Conservation (phyloP, 305 asterid species). For the Stenogyne calaminthoides region DNA sequence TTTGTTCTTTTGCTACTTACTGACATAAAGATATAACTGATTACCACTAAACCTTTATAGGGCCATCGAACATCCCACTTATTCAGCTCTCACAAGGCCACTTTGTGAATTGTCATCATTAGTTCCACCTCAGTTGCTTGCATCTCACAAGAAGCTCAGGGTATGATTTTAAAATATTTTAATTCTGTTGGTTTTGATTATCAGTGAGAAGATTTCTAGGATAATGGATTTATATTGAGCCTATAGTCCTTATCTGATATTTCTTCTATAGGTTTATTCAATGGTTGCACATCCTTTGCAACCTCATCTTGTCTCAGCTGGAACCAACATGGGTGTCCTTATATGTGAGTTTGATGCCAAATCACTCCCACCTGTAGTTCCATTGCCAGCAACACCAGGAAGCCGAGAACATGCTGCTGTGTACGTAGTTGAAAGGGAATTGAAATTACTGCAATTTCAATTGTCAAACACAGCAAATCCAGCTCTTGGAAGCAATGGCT, state of each 20-base stretch:
- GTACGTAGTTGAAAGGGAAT: conserved; percentile 86
- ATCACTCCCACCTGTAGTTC: conserved; percentile 93
- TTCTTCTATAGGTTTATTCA: conserved; percentile 70
- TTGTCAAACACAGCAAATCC: conserved; percentile 82
- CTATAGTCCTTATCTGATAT: too few species aligned
- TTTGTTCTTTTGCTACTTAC: conserved; percentile 5
- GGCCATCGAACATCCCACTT: conserved; percentile 99
- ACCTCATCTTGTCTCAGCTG: conserved; percentile 97
- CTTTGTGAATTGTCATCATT: conserved; percentile 94
- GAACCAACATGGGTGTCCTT: conserved; percentile 95
- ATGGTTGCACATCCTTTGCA: conserved; percentile 98
- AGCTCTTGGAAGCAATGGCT: conserved; percentile 85
- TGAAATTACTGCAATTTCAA: conserved; percentile 91
- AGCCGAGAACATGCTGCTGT: conserved; percentile 92
- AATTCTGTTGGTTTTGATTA: conserved; percentile 18
- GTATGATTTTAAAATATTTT: conserved; percentile 47
- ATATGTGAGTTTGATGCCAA: conserved; percentile 94
- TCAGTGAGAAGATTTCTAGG: conserved; percentile 7
- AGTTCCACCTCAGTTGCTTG: conserved; percentile 94
- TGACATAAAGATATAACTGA: conserved; percentile 31
- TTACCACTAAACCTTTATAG: conserved; percentile 51
- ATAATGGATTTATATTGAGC: conserved; percentile 25
- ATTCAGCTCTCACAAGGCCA: conserved; percentile 98
- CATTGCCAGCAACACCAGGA: conserved; percentile 84
- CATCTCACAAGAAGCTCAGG: conserved; percentile 96